A percentile compares a stretch with the other conserved stretches of the same genome.
These are phyloP conservation scores for Pachyrhizus erosus DNA, from an alignment of 306 rosid genomes.

Conservation along the genomic window DNA sequence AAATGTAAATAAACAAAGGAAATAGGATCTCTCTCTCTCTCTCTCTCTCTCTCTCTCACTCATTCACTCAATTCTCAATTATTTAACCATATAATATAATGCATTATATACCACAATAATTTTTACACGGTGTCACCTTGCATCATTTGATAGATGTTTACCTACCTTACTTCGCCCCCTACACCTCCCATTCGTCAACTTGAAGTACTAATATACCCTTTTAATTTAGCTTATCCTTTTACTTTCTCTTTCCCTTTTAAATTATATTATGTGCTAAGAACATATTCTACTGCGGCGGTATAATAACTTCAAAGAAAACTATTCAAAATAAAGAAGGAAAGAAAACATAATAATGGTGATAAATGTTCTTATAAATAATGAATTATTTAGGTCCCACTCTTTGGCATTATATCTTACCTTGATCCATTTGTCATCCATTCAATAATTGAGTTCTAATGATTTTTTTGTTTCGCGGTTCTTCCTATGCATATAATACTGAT, in stretches of 20 bases:
- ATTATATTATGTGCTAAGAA: neutral
- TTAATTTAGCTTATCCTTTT: conserved; percentile 17
- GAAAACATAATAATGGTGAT: conserved; percentile 23
- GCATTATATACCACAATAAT: conserved; percentile 16
- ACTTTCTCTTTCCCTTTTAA: neutral
- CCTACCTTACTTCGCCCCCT: conserved; percentile 52
- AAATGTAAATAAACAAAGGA: neutral
- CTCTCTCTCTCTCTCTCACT: neutral
- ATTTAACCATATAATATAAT: conserved; percentile 20
- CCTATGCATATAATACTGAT: neutral
- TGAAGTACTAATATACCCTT: conserved; percentile 39
- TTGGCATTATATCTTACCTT: conserved; percentile 39
- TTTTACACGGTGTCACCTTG: conserved; percentile 42
- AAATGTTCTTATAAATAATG: conserved; percentile 7
- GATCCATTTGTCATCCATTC: conserved; percentile 40
- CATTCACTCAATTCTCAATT: conserved; percentile 5
- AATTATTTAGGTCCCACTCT: conserved; percentile 40
- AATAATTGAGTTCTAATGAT: conserved; percentile 46
- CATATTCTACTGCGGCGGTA: conserved; percentile 13
- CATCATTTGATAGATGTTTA: conserved; percentile 44
- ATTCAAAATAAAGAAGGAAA: neutral
- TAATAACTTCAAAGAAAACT: neutral
- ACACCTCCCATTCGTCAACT: conserved; percentile 35
- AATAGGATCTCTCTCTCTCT: conserved; percentile 6
- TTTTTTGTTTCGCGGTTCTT: conserved; percentile 4